phyloP scores from a whole-genome alignment of 345 rosid genomes.

The Gossypium bickii region DNA sequence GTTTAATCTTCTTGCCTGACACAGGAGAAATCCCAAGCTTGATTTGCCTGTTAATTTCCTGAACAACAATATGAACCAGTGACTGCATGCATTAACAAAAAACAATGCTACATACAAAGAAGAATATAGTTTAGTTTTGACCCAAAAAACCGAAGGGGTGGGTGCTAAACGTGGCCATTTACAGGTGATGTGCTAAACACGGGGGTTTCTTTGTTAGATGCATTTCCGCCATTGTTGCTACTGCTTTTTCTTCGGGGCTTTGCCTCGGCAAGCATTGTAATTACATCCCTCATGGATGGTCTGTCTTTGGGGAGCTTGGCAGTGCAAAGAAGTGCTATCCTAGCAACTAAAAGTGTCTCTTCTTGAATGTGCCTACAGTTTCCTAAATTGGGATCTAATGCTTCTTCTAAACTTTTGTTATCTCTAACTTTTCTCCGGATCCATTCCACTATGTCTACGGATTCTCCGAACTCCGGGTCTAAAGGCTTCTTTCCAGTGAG shows the following conservation, averaged over 20 bases:
- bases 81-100: conserved; percentile 24
- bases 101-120: conserved; percentile 44
- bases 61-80: conserved; percentile 17
- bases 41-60: conserved; percentile 13
- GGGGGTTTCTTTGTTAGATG: conserved; percentile 41
- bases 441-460: conserved; percentile 71
- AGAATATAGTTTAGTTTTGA: conserved; percentile 6
- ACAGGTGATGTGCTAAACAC: conserved; percentile 70
- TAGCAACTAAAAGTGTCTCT: conserved; percentile 84
- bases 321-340: conserved; percentile 82
- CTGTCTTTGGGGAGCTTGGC: conserved; percentile 86
- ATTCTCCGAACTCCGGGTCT: conserved; percentile 69
- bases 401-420: conserved; percentile 53
- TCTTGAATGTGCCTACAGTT: conserved; percentile 80
- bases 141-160: conserved; percentile 6
- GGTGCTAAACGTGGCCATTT: conserved; percentile 41
- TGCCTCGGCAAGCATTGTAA: conserved; percentile 91
- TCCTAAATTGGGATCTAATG: conserved; percentile 70
- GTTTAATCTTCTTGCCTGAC: neutral
- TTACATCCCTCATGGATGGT: conserved; percentile 87
- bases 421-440: conserved; percentile 58
- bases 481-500: conserved; percentile 65
- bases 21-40: conserved; percentile 1
- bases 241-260: conserved; percentile 85
- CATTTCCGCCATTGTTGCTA: conserved; percentile 36